These are phyloP conservation scores for Hypoxylon sp. DNA, from an alignment of 2,329 filamentous ascomycete genomes.

Conservation along the genomic window DNA sequence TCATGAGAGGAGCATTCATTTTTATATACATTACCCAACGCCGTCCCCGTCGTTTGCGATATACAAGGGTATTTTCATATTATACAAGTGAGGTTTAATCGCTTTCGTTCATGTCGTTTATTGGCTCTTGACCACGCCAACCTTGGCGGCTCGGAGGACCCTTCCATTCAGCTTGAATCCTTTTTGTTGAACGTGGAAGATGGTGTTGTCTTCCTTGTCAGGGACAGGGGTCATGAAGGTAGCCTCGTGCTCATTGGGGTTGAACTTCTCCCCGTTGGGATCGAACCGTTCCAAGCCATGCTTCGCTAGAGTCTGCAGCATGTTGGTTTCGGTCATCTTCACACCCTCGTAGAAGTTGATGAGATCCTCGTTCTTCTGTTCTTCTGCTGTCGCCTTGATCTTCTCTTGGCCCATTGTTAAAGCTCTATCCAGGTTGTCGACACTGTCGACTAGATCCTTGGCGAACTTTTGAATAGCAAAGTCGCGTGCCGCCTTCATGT, in stretches of 20 bases:
- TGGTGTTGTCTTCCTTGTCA: conserved; percentile 89
- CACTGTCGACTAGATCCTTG: conserved; percentile 92
- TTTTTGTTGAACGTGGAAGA: conserved; percentile 95
- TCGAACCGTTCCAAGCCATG: conserved; percentile 94
- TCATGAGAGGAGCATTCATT: conserved; percentile 53
- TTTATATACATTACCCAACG: conserved; percentile 53
- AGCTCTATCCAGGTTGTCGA: conserved; percentile 98
- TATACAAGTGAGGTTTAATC: conserved; percentile 42
- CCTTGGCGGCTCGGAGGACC: conserved; percentile 91
- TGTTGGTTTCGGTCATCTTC: conserved; percentile 93
- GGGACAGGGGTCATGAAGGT: conserved; percentile 92
- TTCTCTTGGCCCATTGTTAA: conserved; percentile 84
- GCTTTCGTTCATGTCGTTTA: conserved; percentile 36
- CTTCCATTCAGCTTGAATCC: conserved; percentile 95
- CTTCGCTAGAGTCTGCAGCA: conserved; percentile 91
- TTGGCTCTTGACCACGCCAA: conserved; percentile 91
- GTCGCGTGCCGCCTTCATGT: conserved; percentile 87
- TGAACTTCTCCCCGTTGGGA: conserved; percentile 88
- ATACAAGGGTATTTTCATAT: conserved; percentile 47
- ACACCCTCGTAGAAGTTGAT: conserved; percentile 87
- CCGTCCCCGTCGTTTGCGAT: conserved; percentile 46
- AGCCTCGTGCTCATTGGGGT: conserved; percentile 96
- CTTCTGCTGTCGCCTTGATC: conserved; percentile 64
- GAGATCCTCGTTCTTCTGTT: conserved; percentile 73
- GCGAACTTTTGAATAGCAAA: conserved; percentile 98